These are phyloP conservation scores for Aspergillus awamori DNA, from an alignment of 2,329 filamentous ascomycete species.

Conservation along the genomic window DNA sequence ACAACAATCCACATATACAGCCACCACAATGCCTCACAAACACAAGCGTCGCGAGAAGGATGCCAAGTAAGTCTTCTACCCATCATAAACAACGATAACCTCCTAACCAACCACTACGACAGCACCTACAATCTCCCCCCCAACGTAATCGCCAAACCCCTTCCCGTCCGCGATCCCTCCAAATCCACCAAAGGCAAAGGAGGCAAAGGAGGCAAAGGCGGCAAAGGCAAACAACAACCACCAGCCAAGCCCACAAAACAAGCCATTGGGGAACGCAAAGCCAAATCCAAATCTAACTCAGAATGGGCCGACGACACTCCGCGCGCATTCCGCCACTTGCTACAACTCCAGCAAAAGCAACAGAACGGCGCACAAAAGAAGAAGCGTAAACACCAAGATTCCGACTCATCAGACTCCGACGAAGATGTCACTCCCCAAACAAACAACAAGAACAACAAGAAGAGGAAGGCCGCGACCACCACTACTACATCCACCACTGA, in stretches of 20 bases:
- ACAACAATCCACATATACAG: too few relatives aligned
- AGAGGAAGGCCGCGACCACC: conserved; percentile 23
- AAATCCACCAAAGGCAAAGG: conserved; percentile 36
- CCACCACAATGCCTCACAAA: conserved; percentile 75
- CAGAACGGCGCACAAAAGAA: conserved; percentile 48
- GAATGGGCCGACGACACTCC: conserved; percentile 71
- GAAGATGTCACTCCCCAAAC: conserved; percentile 12
- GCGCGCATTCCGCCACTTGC: conserved; percentile 81
- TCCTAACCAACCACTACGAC: conserved; percentile 27
- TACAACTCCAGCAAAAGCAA: conserved; percentile 63
- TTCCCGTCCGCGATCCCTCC: conserved; percentile 56
- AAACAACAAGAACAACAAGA: conserved; percentile 27
- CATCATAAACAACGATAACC: background rate
- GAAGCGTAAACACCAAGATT: conserved; percentile 50
- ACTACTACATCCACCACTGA: conserved; percentile 3
- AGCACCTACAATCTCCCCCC: conserved; percentile 63
- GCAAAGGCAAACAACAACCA: conserved; percentile 40
- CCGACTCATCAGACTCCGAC: background rate
- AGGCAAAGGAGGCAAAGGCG: too few relatives aligned
- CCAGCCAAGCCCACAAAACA: conserved; percentile 46
- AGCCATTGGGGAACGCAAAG: conserved; percentile 11
- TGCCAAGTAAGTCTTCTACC: conserved; percentile 4
- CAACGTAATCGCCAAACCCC: conserved; percentile 59
- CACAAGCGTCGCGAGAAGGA: conserved; percentile 67
- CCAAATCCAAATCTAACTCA: conserved; percentile 40